Evolutionary conservation across 2,329 filamentous ascomycete species (phyloP), one percentile per base, ranked within the genome.

Genomic region (Claviceps capensis): DNA sequence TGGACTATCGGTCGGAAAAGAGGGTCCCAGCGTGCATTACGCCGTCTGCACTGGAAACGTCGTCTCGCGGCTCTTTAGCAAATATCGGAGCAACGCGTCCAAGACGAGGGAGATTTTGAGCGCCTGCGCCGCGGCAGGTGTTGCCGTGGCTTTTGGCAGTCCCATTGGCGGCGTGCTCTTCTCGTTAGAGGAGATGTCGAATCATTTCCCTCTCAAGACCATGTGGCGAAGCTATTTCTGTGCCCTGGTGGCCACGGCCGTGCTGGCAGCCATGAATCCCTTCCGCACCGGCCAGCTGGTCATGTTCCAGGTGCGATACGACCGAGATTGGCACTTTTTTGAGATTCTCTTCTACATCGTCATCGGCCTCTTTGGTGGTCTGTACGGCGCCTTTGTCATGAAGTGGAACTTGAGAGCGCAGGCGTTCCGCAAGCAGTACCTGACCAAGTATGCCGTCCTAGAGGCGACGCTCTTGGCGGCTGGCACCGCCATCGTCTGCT

Each of bases 191-290:
- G 93, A 98, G 73, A 96, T 98, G 86, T 91, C 90, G 16, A 94
- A 83, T 53, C 86, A 95, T 62, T 98, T 98, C 60, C 93, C 93
- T 0, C 78, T 98, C 19, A 97, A 97, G 69, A 98, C 93, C 0
- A 81, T 98, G 69, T 97, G 93, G 93, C 80, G 93, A 60, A 96
- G 89, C 65, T 98, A 97, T 66, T 97, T 98, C 66, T 98, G 93
- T 68, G 93, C 93, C 34, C 71, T 98, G 57, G 91, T 98, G 5
- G 93, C 90, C 5, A 97, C 93, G 1, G 88, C 89, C 48, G 88
- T 95, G 16, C 72, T 98, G 41, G 85, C 93, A 26, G 88, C 87
- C 53, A 95, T 98, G 88, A 98, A 98, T 60, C 93, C 93, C 22
- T 98, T 98, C 69, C 77, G 93, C 50, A 97, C 93, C 0, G 93